Base-by-base conservation (phyloP, 208 protist species). In the Vickermania ingenoplastis region DNA sequence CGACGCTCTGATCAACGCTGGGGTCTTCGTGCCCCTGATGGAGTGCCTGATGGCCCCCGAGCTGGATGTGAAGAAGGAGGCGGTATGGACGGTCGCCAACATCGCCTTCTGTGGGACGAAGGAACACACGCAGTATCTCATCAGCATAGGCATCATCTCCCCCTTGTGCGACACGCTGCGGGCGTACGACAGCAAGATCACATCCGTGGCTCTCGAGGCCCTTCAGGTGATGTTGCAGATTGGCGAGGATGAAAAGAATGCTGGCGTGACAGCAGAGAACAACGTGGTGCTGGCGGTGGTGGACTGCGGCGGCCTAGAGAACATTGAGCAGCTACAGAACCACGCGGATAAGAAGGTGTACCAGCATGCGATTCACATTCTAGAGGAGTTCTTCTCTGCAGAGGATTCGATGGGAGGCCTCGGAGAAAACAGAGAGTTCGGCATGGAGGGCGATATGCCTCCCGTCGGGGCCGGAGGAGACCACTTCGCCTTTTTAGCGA, bases 31-130 rank as follows among this genome's bases (percentile, higher is more conserved):
- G 23, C 71, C 98, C 14, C 79, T 99, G 29, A 67, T 98, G 41
- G 59, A 91, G 17, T 86, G 97, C 31, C 75, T 99, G 4, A 13
- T 41, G 22, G 73, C 74, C 25, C 58, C 57, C 4, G 92, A 99
- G 63, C 92, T 97, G 36, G 96, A 98, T 30, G 96, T 99, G 22
- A 86, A 89, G 59, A 99, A 99, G 79, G 98, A 99, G 79, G 97
- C 97, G 24, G 91, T 97, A 4, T 99, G 98, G 97, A 89, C 91
- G 31, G 86, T 99, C 31, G 87, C 90, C 17, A 99, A 99, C 73
- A 88, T 97, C 1, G 91, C 87, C 22, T 84, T 84, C 25, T 97
- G 96, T 59, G 97, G 97, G 31, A 77, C 71, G 25, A 36, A 69
- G 0, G 72, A 94, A 28, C 97, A 99, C 65, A 85, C 98, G 66